Percentiles rank a stretch among this genome's conserved stretches.
Evolutionary conservation across 2,329 filamentous ascomycete species (phyloP).

Genomic region (Aspergillus sp.): DNA sequence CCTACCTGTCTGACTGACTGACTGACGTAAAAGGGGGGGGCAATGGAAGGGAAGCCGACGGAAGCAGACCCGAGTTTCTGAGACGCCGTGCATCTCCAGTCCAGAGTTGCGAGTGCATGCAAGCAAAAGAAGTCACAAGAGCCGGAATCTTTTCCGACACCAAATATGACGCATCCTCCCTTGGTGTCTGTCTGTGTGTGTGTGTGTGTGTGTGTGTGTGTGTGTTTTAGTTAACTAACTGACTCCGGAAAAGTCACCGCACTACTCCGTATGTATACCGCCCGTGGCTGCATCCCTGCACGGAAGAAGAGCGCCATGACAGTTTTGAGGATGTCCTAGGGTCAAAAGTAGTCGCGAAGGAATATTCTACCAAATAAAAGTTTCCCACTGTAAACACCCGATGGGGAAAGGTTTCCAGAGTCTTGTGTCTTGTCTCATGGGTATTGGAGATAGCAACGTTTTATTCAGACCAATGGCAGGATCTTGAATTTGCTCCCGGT

Average conservation of each 20-base stretch:
- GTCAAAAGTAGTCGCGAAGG: too few species aligned
- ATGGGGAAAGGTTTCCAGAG: not conserved
- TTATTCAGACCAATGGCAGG: constrained; percentile 5
- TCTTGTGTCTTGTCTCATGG: constrained; percentile 3
- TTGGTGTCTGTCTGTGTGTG: not conserved
- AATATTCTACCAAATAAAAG: too few species aligned
- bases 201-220: not conserved
- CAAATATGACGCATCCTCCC: constrained; percentile 7
- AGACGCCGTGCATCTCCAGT: not conserved
- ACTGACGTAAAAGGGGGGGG: not conserved
- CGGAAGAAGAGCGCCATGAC: not conserved
- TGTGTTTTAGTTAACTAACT: not conserved
- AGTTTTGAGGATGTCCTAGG: not conserved
- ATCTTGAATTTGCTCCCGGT: constrained; percentile 9
- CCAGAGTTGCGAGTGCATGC: not conserved
- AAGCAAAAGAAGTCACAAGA: not conserved
- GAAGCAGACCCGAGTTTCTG: constrained; percentile 5
- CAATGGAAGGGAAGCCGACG: not conserved
- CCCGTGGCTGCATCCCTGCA: not conserved
- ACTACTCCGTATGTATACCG: too few species aligned
- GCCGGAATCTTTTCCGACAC: constrained; percentile 6
- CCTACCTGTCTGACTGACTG: not conserved
- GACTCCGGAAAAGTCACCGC: too few species aligned
- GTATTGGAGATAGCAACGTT: too few species aligned
- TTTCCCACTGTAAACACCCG: too few species aligned